Evolutionary conservation across 1,139 yeast species (phyloP).

Genomic region (Hyphopichia burtonii): DNA sequence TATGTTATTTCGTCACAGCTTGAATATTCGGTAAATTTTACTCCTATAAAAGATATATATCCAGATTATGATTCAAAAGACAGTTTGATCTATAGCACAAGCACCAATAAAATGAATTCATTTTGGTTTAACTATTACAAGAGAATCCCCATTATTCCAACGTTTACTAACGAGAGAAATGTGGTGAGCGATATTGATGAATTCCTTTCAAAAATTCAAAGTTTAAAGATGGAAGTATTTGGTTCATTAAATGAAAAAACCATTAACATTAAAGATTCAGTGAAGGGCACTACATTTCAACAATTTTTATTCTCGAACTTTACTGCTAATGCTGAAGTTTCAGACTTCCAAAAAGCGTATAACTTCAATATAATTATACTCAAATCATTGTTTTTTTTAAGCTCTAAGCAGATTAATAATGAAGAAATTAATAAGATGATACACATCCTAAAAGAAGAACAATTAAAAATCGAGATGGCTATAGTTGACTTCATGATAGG

Average conservation of each 20-base stretch:
- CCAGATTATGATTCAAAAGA: neutral
- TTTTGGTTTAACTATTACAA: slow-evolving; percentile 14
- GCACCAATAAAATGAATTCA: slow-evolving; percentile 16
- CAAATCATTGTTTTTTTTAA: slow-evolving; percentile 14
- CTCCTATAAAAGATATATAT: slow-evolving; percentile 6
- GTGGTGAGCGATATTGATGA: neutral
- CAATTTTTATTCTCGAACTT: slow-evolving; percentile 19
- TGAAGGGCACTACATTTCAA: neutral
- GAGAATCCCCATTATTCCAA: neutral
- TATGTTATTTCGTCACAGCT: slow-evolving; percentile 29
- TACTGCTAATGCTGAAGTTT: slow-evolving; percentile 18
- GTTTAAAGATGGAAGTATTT: neutral
- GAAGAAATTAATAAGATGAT: neutral
- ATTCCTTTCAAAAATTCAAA: neutral
- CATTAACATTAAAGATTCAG: neutral
- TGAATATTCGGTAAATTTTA: slow-evolving; percentile 24
- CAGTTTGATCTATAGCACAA: slow-evolving; percentile 7
- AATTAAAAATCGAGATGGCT: slow-evolving; percentile 11
- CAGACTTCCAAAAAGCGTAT: slow-evolving; percentile 24
- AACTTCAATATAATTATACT: slow-evolving; percentile 24
- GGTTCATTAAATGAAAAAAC: neutral
- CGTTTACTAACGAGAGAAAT: neutral
- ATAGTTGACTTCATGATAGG: slow-evolving; percentile 17
- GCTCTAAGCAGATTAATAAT: neutral
- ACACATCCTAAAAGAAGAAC: slow-evolving; percentile 12